phyloP scores from a whole-genome alignment of 495 filamentous ascomycete genomes.

The Thermothielavioides terrestris region DNA sequence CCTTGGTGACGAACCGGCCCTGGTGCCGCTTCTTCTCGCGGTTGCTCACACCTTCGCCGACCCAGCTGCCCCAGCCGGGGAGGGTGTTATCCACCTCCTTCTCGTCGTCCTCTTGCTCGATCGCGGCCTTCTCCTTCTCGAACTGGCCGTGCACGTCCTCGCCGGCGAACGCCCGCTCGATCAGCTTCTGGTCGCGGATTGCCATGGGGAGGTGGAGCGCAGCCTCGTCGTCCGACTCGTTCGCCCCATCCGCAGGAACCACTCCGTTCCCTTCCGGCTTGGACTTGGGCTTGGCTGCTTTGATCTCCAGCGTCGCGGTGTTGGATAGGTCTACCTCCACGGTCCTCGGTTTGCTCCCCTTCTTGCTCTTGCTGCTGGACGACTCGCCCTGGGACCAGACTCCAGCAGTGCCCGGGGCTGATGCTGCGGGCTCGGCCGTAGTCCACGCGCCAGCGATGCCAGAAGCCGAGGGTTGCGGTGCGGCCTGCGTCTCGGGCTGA shows the following conservation, averaged over 20 bases:
- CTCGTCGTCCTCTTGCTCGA: slow-evolving; percentile 71
- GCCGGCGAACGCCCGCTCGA: slow-evolving; percentile 79
- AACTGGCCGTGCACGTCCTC: slow-evolving; percentile 83
- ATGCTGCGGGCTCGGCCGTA: slow-evolving; percentile 2
- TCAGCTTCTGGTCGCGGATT: slow-evolving; percentile 69
- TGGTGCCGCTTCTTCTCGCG: slow-evolving; percentile 51
- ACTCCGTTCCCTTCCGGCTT: slow-evolving; percentile 5
- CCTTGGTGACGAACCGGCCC: slow-evolving; percentile 54
- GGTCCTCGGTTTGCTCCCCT: slow-evolving; percentile 15
- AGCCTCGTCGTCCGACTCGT: slow-evolving; percentile 48
- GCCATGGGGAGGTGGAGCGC: slow-evolving; percentile 52
- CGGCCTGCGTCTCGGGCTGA: background rate
- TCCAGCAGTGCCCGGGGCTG: slow-evolving; percentile 19
- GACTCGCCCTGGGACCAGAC: slow-evolving; percentile 28
- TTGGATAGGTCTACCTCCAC: slow-evolving; percentile 35
- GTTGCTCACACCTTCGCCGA: slow-evolving; percentile 65
- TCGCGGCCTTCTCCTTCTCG: slow-evolving; percentile 65
- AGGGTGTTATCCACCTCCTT: slow-evolving; percentile 76
- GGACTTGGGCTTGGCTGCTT: slow-evolving; percentile 19
- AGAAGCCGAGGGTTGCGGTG: background rate
- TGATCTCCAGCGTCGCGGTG: slow-evolving; percentile 25
- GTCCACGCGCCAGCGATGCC: slow-evolving; percentile 6
- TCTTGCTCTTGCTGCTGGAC: slow-evolving; percentile 28
- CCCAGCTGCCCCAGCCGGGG: slow-evolving; percentile 86
- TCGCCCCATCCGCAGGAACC: slow-evolving; percentile 12